Evolutionary conservation across 257 asterid genomes (phyloP).

Genomic region (Plantago major): DNA sequence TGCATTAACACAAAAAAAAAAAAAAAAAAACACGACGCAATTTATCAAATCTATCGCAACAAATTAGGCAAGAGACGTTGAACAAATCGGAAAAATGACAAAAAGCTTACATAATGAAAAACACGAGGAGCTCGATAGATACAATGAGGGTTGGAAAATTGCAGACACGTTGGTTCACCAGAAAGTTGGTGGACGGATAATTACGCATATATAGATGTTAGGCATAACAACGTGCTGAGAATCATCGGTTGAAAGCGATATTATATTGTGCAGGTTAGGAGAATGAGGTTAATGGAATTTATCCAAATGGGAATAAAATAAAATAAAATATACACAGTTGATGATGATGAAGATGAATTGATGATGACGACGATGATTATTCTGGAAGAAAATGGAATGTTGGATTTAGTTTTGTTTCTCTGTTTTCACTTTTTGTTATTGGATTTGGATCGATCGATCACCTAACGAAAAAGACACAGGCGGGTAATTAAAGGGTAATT

Average conservation of each 20-base stretch:
- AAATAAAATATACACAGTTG: not conserved
- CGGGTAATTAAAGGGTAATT: no score
- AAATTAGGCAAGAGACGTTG: constrained; percentile 9
- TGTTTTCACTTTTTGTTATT: no score
- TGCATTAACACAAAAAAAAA: constrained; percentile 24
- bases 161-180: constrained; percentile 32
- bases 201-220: not conserved
- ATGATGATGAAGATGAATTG: no score
- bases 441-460: no score
- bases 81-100: not conserved
- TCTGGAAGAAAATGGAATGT: no score
- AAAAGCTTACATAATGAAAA: constrained; percentile 23
- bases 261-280: not conserved
- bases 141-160: constrained; percentile 24
- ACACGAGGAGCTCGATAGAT: constrained; percentile 7
- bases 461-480: no score
- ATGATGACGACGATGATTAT: no score
- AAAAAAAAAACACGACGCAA: constrained; percentile 19
- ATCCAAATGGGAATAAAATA: not conserved
- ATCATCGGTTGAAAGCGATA: constrained; percentile 3
- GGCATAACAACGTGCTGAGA: constrained; percentile 10
- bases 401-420: no score
- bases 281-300: not conserved
- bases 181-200: constrained; percentile 38
- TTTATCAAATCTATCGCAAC: not conserved